Evolutionary conservation across 306 rosid species (phyloP).

Genomic region (Begonia masoniana): DNA sequence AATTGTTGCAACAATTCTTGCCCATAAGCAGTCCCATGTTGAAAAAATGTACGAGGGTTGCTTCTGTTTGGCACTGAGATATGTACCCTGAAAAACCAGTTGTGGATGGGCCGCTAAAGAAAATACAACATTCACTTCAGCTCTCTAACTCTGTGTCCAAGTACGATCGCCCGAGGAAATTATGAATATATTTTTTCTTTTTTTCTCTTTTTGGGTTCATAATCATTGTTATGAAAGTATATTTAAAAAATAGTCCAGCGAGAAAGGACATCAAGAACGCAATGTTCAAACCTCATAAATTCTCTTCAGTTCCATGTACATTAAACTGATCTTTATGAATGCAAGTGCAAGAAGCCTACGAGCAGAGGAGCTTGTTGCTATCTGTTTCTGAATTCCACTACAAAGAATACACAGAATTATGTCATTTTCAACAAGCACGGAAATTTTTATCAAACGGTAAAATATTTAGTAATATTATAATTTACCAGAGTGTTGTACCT

Average conservation of each 20-base stretch:
- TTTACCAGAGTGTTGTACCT: conserved; percentile 31
- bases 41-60: conserved; percentile 45
- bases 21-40: conserved; percentile 64
- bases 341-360: conserved; percentile 73
- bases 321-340: conserved; percentile 59
- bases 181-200: too few species aligned
- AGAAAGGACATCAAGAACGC: conserved; percentile 4
- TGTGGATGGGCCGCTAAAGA: too few species aligned
- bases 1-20: conserved; percentile 55
- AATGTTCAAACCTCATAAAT: conserved; percentile 66
- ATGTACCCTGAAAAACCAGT: conserved; percentile 42
- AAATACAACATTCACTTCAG: too few species aligned
- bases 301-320: conserved; percentile 78
- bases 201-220: too few species aligned
- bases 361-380: conserved; percentile 42
- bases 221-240: too few species aligned
- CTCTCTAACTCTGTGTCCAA: too few species aligned
- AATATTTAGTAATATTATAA: background rate
- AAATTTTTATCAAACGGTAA: background rate
- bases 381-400: conserved; percentile 87
- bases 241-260: conserved; percentile 4
- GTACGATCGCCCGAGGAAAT: too few species aligned
- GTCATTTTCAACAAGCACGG: background rate
- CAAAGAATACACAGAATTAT: conserved; percentile 12
- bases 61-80: conserved; percentile 41